phyloP scores from a whole-genome alignment of 441 rosid species.

The Gossypium schwendimanii region DNA sequence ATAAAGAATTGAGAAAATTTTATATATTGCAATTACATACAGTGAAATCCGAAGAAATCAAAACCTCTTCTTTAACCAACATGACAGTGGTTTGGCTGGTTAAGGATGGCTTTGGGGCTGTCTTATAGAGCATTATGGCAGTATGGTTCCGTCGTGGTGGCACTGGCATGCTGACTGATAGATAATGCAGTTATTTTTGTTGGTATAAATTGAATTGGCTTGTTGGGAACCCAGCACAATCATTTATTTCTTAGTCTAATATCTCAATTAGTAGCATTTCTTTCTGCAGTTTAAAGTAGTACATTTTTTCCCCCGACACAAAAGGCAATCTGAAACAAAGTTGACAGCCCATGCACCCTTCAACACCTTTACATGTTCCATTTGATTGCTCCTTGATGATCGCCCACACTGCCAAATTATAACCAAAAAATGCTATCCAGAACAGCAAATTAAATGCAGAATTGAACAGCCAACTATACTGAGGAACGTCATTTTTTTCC shows the following conservation, averaged over 20 bases:
- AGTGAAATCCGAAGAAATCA: too few species aligned
- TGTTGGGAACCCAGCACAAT: not conserved
- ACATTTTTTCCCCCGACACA: not conserved
- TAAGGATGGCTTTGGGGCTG: too few species aligned
- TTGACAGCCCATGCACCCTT: not conserved
- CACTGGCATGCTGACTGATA: too few species aligned
- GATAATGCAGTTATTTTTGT: not conserved
- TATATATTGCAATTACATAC: too few species aligned
- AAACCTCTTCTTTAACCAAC: too few species aligned
- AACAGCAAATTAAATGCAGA: not conserved
- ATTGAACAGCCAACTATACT: too few species aligned
- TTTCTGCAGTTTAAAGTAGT: not conserved
- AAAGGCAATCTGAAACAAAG: too few species aligned
- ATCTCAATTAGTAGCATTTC: not conserved
- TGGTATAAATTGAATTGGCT: not conserved
- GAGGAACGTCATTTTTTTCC: too few species aligned
- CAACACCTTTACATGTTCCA: not conserved
- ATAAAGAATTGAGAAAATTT: too few species aligned
- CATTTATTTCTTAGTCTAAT: not conserved
- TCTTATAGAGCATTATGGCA: too few species aligned
- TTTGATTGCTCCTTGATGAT: slow-evolving; percentile 13
- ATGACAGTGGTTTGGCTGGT: too few species aligned
- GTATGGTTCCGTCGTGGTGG: too few species aligned
- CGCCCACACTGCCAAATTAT: not conserved
- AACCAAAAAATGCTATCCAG: not conserved